Evolutionary conservation across 2,329 filamentous ascomycete genomes (phyloP).

Genomic region (Camptophora hylomeconis): DNA sequence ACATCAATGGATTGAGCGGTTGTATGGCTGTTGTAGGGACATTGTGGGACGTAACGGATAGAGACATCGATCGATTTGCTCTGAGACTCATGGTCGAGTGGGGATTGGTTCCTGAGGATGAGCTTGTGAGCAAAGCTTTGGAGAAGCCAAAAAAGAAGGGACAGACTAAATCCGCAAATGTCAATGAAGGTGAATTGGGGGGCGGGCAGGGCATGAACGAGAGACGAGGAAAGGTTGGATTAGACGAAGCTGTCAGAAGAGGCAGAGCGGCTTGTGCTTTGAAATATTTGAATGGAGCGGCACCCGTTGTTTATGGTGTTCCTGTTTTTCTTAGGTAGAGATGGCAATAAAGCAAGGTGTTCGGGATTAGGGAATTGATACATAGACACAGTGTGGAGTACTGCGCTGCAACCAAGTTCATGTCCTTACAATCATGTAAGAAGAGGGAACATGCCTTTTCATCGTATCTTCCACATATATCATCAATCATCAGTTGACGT

Average conservation of each 20-base stretch:
- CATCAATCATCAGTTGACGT: no score
- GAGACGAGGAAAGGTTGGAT: conserved; percentile 31
- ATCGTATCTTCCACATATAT: no score
- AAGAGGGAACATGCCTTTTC: no score
- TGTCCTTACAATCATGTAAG: no score
- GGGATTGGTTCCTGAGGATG: conserved; percentile 51
- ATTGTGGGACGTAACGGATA: conserved; percentile 95
- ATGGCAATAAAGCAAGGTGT: no score
- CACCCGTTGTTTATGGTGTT: conserved; percentile 87
- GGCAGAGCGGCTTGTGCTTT: conserved; percentile 72
- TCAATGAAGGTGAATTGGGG: conserved; percentile 18
- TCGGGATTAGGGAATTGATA: no score
- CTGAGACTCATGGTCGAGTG: conserved; percentile 68
- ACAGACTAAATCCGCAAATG: conserved; percentile 20
- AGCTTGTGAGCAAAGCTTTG: conserved; percentile 14
- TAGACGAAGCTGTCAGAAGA: conserved; percentile 70
- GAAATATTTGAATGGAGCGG: conserved; percentile 83
- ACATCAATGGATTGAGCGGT: conserved; percentile 75
- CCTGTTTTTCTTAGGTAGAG: conserved; percentile 80
- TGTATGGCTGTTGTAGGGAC: conserved; percentile 87
- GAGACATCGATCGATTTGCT: conserved; percentile 90
- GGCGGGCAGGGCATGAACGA: conserved; percentile 24
- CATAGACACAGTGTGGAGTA: no score
- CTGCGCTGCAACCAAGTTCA: no score
- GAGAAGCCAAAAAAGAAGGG: conserved; percentile 19